Conservation (phyloP, 2,329 filamentous ascomycete genomes). For the Rhynchosporium secalis region DNA sequence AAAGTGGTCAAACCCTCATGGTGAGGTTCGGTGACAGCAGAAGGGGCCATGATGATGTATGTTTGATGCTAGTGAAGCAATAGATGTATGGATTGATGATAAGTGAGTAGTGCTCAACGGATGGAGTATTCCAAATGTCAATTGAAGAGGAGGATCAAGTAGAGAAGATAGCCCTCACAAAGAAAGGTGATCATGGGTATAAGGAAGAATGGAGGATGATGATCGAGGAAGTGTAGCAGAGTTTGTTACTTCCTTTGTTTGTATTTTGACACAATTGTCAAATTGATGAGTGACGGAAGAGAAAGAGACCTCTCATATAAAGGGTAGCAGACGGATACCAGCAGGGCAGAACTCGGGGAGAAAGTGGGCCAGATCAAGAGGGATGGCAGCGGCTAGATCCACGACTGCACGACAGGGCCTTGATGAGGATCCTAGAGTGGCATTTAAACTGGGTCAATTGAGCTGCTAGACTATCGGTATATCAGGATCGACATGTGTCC, state of each 20-base stretch:
- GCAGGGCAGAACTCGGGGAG: constrained; percentile 12
- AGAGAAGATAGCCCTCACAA: constrained; percentile 25
- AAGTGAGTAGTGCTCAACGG: background rate
- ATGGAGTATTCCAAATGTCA: background rate
- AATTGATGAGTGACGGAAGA: constrained; percentile 11
- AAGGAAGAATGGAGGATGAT: background rate
- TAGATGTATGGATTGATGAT: background rate
- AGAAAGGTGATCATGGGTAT: constrained; percentile 26
- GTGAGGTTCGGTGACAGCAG: constrained; percentile 23
- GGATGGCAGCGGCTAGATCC: constrained; percentile 11
- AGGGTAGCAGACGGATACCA: constrained; percentile 17
- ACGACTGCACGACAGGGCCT: constrained; percentile 7
- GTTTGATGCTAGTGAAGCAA: constrained; percentile 8
- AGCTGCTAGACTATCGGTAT: background rate
- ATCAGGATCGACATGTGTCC: background rate
- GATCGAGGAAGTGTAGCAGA: background rate
- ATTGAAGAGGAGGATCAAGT: constrained; percentile 27
- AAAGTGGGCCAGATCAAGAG: constrained; percentile 3
- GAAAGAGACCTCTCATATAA: constrained; percentile 19
- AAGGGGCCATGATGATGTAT: constrained; percentile 26
- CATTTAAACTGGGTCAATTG: background rate
- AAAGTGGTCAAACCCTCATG: constrained; percentile 7
- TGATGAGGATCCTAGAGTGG: constrained; percentile 14
- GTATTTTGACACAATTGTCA: constrained; percentile 9
- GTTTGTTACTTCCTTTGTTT: background rate